Evolutionary conservation across 495 filamentous ascomycete species (phyloP).

Genomic region (Hyaloscypha finlandica): DNA sequence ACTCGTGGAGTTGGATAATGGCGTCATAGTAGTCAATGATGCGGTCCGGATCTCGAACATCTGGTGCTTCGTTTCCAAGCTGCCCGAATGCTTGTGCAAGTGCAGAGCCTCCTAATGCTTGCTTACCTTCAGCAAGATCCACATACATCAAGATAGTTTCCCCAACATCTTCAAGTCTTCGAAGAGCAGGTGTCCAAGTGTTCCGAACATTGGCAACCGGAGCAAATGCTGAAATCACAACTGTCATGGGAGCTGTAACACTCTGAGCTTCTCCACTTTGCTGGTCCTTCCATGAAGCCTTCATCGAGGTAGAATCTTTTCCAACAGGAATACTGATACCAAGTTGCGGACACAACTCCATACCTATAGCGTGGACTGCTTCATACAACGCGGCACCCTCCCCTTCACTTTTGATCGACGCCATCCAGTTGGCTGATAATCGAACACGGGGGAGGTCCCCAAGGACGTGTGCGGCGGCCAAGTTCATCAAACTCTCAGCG

Average conservation of each 20-base stretch:
- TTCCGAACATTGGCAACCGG: slow-evolving; percentile 75
- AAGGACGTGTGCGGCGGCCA: slow-evolving; percentile 82
- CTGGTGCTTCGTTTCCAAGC: slow-evolving; percentile 79
- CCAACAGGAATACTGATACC: slow-evolving; percentile 93
- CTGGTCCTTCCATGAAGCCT: slow-evolving; percentile 88
- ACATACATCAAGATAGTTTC: slow-evolving; percentile 90
- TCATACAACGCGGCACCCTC: slow-evolving; percentile 95
- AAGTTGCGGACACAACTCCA: slow-evolving; percentile 79
- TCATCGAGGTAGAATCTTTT: slow-evolving; percentile 99
- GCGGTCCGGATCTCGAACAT: slow-evolving; percentile 77
- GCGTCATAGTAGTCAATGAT: slow-evolving; percentile 94
- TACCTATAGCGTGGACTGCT: slow-evolving; percentile 88
- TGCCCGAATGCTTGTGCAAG: slow-evolving; percentile 91
- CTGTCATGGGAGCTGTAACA: slow-evolving; percentile 87
- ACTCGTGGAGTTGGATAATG: slow-evolving; percentile 80
- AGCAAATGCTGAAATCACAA: slow-evolving; percentile 88
- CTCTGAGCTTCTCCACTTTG: slow-evolving; percentile 69
- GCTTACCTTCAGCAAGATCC: slow-evolving; percentile 76
- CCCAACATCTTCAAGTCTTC: slow-evolving; percentile 80
- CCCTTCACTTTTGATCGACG: slow-evolving; percentile 87
- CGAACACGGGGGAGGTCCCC: slow-evolving; percentile 76
- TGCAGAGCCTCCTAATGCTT: slow-evolving; percentile 87
- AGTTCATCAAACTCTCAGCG: slow-evolving; percentile 89
- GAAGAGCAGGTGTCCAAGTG: slow-evolving; percentile 92
- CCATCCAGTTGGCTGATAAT: slow-evolving; percentile 98